Base-by-base conservation (phyloP, 371 early-diverging fungal genomes). In the Circinella umbellata region DNA sequence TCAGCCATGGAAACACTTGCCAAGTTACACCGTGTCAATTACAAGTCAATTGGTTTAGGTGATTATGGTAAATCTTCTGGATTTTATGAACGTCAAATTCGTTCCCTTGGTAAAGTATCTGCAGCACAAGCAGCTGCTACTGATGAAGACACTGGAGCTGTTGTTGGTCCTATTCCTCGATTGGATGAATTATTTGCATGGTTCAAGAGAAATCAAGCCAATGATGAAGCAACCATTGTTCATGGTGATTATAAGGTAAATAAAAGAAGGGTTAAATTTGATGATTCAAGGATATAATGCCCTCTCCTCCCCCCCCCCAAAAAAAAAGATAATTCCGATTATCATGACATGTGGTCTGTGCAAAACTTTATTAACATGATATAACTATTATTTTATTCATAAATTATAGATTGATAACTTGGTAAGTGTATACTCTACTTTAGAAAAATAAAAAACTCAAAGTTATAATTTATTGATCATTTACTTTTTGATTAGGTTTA, bases 241-340 rank as follows among this genome's bases (percentile, higher is more conserved):
- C 97, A 97, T 70, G 98, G 98, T 35, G 98, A 97, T 71, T 97
- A 85, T 78, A 97, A 96, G 80, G 84, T 86, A 73, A 53, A 17
- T 13, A 1, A 48, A 54, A 20, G 27, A 7, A 39, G 20, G 13
- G 46, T 39, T 63, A 10, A 64, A 64, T 3, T 11, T 1, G 39
- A 18, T 17, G 15, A 13, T 61, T 27, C 27, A 27, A 27, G 27
- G 27, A 27, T 27, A 27, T 0, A 27, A 27, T 27, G 27, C 27
- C 2, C 27, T 2, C 27, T 2, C 2, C 27, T 27, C 27, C 27
- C 27, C 27, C 2, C 27, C 27, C 27, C 27, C 27, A 27, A 27
- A 27, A 27, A 27, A 27, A 27, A 27, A 27, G 27, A 27, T 27
- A 27, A 27, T 27, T 2, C 27, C 27, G 27, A 27, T 27, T 27